These are phyloP conservation scores for Botrytis porri DNA, from an alignment of 2,329 filamentous ascomycete genomes.

Conservation along the genomic window DNA sequence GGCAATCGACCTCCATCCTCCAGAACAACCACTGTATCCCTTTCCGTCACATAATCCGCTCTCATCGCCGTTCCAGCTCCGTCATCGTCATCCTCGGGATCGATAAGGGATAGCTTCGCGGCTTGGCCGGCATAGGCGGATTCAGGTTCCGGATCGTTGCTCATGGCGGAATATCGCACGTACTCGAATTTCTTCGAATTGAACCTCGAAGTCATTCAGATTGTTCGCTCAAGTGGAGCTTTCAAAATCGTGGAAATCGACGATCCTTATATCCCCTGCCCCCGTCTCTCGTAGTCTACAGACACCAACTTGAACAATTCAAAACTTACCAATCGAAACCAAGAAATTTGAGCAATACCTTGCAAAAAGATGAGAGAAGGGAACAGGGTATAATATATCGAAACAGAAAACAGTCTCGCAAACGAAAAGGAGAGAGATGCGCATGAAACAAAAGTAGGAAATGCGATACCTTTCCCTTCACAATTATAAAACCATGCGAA, in stretches of 20 bases:
- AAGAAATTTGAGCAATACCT: not conserved
- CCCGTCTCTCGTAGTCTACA: not conserved
- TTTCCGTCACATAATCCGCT: constrained; percentile 64
- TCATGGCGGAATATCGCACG: constrained; percentile 16
- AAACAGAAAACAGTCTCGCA: not conserved
- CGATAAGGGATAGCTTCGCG: constrained; percentile 49
- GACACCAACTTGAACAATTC: not conserved
- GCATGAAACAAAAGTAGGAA: not conserved
- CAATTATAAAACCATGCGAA: not conserved
- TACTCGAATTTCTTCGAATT: constrained; percentile 15
- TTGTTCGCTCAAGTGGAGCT: constrained; percentile 1
- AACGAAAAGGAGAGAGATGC: not conserved
- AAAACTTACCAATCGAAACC: not conserved
- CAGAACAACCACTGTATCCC: constrained; percentile 70
- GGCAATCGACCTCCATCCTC: constrained; percentile 65
- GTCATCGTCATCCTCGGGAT: constrained; percentile 32
- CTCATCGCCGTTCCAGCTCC: constrained; percentile 51
- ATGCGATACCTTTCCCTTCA: not conserved
- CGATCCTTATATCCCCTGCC: not conserved
- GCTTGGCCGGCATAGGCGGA: constrained; percentile 56
- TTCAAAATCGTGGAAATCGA: constrained; percentile 10
- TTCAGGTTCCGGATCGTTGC: not conserved
- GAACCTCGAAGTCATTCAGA: constrained; percentile 13
- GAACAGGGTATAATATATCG: not conserved
- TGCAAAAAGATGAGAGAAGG: not conserved